Base-by-base conservation (phyloP, 352 stramenopile genomes). In the Globisporangium irregulare region DNA sequence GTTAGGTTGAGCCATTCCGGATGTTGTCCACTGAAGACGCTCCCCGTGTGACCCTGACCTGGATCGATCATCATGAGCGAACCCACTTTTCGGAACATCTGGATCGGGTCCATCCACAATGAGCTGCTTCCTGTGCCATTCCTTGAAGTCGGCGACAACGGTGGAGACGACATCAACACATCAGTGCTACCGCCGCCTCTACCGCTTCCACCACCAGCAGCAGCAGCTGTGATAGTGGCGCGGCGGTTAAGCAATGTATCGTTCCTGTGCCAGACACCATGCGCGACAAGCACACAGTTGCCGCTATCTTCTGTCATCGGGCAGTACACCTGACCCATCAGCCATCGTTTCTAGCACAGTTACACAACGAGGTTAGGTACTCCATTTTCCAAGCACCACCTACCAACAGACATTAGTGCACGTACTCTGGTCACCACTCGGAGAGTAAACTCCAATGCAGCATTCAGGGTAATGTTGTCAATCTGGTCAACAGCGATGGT, bases 41-140 rank as follows among this genome's bases (percentile, higher is more conserved):
- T 87, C 12, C 86, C 86, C 12, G 82, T 84, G 64, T 92, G 84
- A 3, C 84, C 86, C 68, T 94, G 86, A 6, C 86, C 82, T 24
- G 86, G 86, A 62, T 94, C 86, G 46, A 93, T 78, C 71, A 93
- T 86, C 72, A 94, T 77, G 12, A 87, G 72, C 10, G 81, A 88
- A 7, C 80, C 79, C 3, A 81, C 82, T 54, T 92, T 92, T 25
- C 86, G 80, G 64, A 92, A 94, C 43, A 82, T 84, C 70, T 91
- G 82, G 64, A 94, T 89, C 5, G 74, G 74, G 58, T 90, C 73
- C 24, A 71, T 68, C 72, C 71, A 81, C 32, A 78, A 56, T 5
- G 75, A 73, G 8, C 71, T 64, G n/a, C 68, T 69, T 46, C 81
- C 46, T 38, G 73, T 68, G 27, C 72, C 70, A 43, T 72, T 74